These are phyloP conservation scores for Colletotrichum sidae DNA, from an alignment of 2,329 filamentous ascomycete genomes.

Conservation along the genomic window DNA sequence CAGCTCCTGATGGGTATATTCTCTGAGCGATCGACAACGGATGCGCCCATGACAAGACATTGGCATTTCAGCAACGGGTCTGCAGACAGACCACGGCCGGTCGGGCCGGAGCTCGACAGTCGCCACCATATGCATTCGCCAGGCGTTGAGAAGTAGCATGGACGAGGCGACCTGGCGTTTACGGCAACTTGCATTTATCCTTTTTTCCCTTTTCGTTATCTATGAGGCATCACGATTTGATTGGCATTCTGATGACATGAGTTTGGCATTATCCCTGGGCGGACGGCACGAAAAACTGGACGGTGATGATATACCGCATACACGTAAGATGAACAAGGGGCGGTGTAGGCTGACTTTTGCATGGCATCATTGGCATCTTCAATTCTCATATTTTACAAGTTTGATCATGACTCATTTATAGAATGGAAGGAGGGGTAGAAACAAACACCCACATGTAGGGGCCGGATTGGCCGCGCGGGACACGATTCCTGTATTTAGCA, in stretches of 20 bases:
- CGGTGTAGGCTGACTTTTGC: constrained; percentile 23
- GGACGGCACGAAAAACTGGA: constrained; percentile 8
- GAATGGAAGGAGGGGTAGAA: not conserved
- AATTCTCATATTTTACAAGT: constrained; percentile 3
- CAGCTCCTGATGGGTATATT: constrained; percentile 48
- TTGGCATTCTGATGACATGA: constrained; percentile 6
- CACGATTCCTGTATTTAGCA: not conserved
- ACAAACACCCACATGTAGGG: not conserved
- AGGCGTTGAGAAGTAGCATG: constrained; percentile 29
- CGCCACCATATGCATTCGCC: constrained; percentile 22
- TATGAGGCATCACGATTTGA: not conserved
- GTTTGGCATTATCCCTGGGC: constrained; percentile 4
- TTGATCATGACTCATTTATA: constrained; percentile 27
- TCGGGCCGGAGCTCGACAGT: constrained; percentile 23
- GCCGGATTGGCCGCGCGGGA: not conserved
- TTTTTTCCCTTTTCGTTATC: not conserved
- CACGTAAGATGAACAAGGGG: constrained; percentile 17
- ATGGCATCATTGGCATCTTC: constrained; percentile 21
- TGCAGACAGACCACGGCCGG: constrained; percentile 31
- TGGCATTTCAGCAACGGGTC: constrained; percentile 17
- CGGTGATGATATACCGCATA: constrained; percentile 31
- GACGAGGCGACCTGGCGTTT: constrained; percentile 23
- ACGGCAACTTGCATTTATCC: constrained; percentile 3
- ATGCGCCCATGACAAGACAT: constrained; percentile 9
- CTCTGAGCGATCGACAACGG: constrained; percentile 16